These are phyloP conservation scores for Tuber melanosporum DNA, from an alignment of 495 filamentous ascomycete species.

Conservation along the genomic window DNA sequence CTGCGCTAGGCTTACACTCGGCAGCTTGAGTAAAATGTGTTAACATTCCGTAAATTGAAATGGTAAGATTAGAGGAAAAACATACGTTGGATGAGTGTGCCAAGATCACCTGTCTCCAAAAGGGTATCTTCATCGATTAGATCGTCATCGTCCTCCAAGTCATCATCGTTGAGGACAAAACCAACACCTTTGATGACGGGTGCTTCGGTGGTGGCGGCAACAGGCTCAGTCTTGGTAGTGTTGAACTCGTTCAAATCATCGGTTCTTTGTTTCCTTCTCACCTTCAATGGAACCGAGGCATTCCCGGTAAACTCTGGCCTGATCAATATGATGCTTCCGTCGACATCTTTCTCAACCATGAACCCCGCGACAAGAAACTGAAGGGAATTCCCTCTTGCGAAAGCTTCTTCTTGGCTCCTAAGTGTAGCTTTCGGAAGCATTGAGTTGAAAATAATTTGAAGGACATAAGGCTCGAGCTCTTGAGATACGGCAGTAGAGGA, in stretches of 20 bases:
- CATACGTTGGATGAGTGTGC: conserved; percentile 69
- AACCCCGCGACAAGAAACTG: conserved; percentile 82
- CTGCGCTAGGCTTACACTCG: conserved; percentile 73
- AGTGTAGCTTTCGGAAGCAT: conserved; percentile 65
- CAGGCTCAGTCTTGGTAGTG: conserved; percentile 21
- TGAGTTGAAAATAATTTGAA: conserved; percentile 59
- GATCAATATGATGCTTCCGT: conserved; percentile 49
- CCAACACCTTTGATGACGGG: conserved; percentile 56
- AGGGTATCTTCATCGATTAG: conserved; percentile 86
- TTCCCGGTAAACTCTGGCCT: conserved; percentile 63
- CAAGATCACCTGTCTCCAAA: conserved; percentile 73
- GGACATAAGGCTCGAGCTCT: conserved; percentile 53
- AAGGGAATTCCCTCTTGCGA: conserved; percentile 48
- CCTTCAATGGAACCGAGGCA: conserved; percentile 63
- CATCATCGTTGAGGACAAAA: conserved; percentile 65
- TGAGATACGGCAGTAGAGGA: conserved; percentile 57
- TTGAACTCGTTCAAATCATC: conserved; percentile 36
- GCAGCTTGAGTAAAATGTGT: conserved; percentile 52
- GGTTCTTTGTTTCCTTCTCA: conserved; percentile 58
- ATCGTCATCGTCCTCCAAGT: conserved; percentile 67
- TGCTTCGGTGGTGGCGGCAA: conserved; percentile 25
- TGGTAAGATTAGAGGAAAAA: conserved; percentile 21
- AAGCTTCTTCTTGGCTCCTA: conserved; percentile 43
- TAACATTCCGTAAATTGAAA: conserved; percentile 4
- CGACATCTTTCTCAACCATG: conserved; percentile 52